Conservation (phyloP, 192 early-diverging fungal genomes). For the Podila clonocystis region DNA sequence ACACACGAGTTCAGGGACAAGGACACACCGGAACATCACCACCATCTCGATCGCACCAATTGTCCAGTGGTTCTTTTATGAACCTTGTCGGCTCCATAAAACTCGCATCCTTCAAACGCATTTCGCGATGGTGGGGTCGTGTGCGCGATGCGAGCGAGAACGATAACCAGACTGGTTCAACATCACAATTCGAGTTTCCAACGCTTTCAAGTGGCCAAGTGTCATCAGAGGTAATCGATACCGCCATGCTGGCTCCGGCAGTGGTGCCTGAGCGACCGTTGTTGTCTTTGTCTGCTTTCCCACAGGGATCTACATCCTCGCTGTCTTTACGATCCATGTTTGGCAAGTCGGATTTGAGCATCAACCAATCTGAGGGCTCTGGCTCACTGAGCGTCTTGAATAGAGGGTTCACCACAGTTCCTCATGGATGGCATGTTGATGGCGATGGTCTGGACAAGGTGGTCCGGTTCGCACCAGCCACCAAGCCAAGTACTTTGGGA, state of each 20-base stretch:
- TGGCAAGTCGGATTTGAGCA: not conserved
- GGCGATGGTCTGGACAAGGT: slow-evolving; percentile 30
- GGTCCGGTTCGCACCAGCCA: slow-evolving; percentile 19
- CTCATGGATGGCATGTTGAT: slow-evolving; percentile 34
- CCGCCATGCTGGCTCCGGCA: not conserved
- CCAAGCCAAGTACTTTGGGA: slow-evolving; percentile 5
- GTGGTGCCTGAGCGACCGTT: too few relatives aligned
- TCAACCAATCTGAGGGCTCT: not conserved
- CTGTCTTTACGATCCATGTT: not conserved
- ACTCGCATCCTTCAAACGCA: slow-evolving; percentile 13
- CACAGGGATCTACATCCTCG: not conserved
- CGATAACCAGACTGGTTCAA: not conserved
- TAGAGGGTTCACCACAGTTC: slow-evolving; percentile 16
- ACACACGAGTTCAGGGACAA: not conserved
- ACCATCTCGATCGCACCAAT: not conserved
- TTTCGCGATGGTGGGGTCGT: slow-evolving; percentile 29
- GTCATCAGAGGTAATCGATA: not conserved
- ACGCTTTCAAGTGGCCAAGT: too few relatives aligned
- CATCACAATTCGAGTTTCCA: not conserved
- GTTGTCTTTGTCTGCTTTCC: not conserved
- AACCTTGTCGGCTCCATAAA: slow-evolving; percentile 11
- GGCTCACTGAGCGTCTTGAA: slow-evolving; percentile 2
- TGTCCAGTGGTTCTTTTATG: slow-evolving; percentile 6
- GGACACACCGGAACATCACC: not conserved
- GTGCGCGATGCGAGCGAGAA: slow-evolving; percentile 8